These are phyloP conservation scores for Cucurbita ficifolia DNA, from an alignment of 306 rosid species.

Conservation along the genomic window DNA sequence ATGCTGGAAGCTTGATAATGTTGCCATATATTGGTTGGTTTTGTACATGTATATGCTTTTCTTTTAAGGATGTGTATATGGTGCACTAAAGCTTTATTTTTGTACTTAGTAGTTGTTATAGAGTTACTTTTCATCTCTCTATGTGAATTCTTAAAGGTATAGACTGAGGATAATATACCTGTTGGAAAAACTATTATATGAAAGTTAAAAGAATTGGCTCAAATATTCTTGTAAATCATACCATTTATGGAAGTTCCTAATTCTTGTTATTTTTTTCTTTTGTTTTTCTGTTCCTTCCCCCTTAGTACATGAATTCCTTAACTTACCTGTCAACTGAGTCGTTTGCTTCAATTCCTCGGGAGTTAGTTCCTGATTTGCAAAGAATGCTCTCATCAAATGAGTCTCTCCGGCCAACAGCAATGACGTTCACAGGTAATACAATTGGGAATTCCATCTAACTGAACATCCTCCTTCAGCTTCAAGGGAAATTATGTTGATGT, in stretches of 20 bases:
- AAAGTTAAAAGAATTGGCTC: background rate
- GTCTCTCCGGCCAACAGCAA: conserved; percentile 69
- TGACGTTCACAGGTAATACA: conserved; percentile 79
- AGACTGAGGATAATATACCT: background rate
- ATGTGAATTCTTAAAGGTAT: background rate
- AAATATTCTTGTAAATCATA: background rate
- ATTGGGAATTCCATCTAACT: conserved; percentile 3
- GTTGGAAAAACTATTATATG: background rate
- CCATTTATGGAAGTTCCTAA: background rate
- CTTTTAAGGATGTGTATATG: background rate
- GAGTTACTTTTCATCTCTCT: background rate
- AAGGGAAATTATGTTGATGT: background rate
- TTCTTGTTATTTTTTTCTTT: background rate
- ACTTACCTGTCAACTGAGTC: conserved; percentile 84
- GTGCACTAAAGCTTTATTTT: background rate
- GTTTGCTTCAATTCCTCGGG: conserved; percentile 70
- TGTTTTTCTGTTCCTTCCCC: conserved; percentile 15
- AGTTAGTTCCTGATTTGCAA: conserved; percentile 80
- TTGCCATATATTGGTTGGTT: background rate
- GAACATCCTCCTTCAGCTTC: background rate
- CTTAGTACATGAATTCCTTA: conserved; percentile 86
- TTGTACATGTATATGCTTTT: background rate
- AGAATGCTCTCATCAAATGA: conserved; percentile 87
- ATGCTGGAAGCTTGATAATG: background rate
- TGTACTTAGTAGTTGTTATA: background rate